Evolutionary conservation across 768 basidiomycete genomes (phyloP).

Genomic region (Fomitopsis pulvina): DNA sequence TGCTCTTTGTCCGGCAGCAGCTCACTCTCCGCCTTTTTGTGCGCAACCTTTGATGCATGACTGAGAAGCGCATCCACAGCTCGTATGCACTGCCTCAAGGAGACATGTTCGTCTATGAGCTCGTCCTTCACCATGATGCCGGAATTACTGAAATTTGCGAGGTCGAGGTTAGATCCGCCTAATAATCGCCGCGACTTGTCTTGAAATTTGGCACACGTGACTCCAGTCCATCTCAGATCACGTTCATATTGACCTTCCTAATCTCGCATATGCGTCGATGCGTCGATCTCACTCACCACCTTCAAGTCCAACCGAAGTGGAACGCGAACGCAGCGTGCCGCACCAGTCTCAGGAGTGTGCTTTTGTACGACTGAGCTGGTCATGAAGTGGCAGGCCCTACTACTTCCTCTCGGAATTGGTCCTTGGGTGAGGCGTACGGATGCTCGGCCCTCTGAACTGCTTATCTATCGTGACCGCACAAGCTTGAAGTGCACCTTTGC

Average conservation of each 20-base stretch:
- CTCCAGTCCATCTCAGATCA: no score
- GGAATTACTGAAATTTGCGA: no score
- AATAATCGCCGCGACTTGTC: no score
- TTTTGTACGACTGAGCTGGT: no score
- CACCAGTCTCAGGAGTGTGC: not conserved
- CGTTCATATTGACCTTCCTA: not conserved
- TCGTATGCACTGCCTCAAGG: constrained; percentile 61
- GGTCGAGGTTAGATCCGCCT: no score
- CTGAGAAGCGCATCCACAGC: constrained; percentile 76
- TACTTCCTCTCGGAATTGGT: no score
- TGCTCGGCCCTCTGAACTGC: not conserved
- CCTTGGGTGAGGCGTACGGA: no score
- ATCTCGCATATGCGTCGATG: no score
- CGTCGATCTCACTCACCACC: not conserved
- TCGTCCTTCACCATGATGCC: constrained; percentile 1
- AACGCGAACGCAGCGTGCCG: not conserved
- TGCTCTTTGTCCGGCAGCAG: constrained; percentile 76
- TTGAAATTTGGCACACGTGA: no score
- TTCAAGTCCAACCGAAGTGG: not conserved
- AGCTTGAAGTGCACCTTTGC: not conserved
- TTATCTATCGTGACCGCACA: not conserved
- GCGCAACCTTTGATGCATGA: constrained; percentile 58
- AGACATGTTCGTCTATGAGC: constrained; percentile 68
- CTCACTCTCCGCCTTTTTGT: constrained; percentile 64
- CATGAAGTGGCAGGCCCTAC: no score